These are phyloP conservation scores for Rhamnella rubrinervis DNA, from an alignment of 331 rosid genomes.

Conservation along the genomic window DNA sequence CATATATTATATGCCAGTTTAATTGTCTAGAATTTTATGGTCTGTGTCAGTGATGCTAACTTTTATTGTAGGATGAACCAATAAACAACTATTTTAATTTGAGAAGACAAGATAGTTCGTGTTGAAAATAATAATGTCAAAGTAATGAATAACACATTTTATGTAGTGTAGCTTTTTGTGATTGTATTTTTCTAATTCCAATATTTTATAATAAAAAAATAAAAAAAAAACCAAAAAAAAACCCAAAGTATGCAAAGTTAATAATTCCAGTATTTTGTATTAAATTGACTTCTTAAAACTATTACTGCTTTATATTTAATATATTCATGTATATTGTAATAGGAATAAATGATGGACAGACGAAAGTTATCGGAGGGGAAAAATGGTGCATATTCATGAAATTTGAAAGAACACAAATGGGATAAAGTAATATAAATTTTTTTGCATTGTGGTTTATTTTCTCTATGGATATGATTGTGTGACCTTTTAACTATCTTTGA, in stretches of 20 bases:
- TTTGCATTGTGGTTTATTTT: constrained; percentile 7
- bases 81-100: constrained; percentile 13
- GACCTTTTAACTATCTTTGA: not conserved
- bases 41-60: constrained; percentile 6
- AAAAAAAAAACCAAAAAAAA: too few species aligned
- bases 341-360: constrained; percentile 94
- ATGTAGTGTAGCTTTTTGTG: not conserved
- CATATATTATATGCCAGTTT: not conserved
- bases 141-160: not conserved
- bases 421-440: constrained; percentile 68
- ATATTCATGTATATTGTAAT: constrained; percentile 29
- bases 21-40: not conserved
- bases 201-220: too few species aligned
- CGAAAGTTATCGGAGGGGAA: constrained; percentile 94
- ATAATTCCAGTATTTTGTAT: too few species aligned
- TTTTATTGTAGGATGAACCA: constrained; percentile 4
- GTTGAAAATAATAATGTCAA: not conserved
- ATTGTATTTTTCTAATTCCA: not conserved
- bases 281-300: too few species aligned
- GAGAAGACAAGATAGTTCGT: constrained; percentile 15
- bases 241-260: too few species aligned
- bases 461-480: not conserved
- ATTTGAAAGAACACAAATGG: constrained; percentile 73
- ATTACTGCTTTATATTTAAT: not conserved
- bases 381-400: constrained; percentile 95